A percentile compares a stretch with the other conserved stretches of the same genome.
Evolutionary conservation across 2,329 filamentous ascomycete species (phyloP).

Genomic region (Cladosporium sp.): DNA sequence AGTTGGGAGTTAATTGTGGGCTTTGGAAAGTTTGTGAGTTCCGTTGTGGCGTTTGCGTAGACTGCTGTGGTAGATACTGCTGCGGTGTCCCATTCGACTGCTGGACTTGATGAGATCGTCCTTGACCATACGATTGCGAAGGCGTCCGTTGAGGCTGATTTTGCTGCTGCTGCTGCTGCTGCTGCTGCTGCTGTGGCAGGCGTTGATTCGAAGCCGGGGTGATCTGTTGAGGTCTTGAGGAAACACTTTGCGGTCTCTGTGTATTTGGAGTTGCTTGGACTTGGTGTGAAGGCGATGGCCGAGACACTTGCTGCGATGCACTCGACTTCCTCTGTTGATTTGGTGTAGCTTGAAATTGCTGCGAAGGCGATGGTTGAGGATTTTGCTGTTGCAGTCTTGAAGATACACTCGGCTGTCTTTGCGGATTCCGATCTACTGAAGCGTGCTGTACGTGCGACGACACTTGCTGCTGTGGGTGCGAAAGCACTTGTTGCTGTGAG

Average conservation of each 20-base stretch:
- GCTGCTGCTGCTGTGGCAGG: background rate
- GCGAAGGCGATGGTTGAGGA: no score
- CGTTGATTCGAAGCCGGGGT: background rate
- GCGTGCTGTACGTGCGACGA: background rate
- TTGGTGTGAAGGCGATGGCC: background rate
- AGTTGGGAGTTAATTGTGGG: slow-evolving; percentile 11
- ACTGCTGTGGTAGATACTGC: background rate
- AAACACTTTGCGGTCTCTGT: background rate
- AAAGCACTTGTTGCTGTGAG: background rate
- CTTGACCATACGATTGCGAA: background rate
- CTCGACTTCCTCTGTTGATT: background rate
- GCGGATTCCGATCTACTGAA: background rate
- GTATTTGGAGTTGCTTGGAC: background rate
- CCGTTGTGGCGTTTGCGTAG: slow-evolving; percentile 8
- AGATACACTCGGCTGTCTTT: background rate
- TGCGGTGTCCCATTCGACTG: background rate
- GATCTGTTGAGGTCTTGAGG: background rate
- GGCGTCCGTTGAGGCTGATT: background rate
- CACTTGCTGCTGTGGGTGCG: background rate
- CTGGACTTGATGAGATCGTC: background rate
- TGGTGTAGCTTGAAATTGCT: no score
- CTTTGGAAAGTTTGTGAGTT: slow-evolving; percentile 15
- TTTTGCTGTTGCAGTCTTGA: background rate
- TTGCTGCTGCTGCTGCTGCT: no score
- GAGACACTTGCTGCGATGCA: background rate